phyloP scores from a whole-genome alignment of 1,139 yeast genomes.

The Ogataea hybrid region DNA sequence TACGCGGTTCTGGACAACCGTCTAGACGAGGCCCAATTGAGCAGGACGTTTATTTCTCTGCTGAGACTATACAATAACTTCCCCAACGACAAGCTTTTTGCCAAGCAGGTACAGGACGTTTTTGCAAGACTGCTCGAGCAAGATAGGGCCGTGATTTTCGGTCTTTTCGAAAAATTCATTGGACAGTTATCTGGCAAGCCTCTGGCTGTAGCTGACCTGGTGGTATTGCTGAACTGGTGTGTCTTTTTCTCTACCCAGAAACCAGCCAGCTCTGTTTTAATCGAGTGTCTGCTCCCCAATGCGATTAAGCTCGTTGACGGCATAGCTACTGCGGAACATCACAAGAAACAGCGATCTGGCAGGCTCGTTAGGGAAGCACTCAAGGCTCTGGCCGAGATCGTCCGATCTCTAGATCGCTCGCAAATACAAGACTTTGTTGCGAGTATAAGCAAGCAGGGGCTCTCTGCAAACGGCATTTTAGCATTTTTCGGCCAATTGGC shows the following conservation, averaged over 20 bases:
- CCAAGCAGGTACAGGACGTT: conserved; percentile 39
- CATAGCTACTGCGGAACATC: conserved; percentile 10
- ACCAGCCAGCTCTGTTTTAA: conserved; percentile 13
- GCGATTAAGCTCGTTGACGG: conserved; percentile 18
- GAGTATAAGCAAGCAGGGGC: conserved; percentile 16
- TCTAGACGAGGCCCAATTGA: conserved; percentile 14
- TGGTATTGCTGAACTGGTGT: conserved; percentile 59
- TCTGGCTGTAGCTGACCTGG: conserved; percentile 52
- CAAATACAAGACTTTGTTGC: conserved; percentile 10
- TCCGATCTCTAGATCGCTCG: background rate
- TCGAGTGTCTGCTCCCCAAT: conserved; percentile 17
- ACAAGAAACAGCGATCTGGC: conserved; percentile 41
- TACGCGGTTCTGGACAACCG: conserved; percentile 14
- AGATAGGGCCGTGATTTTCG: conserved; percentile 36
- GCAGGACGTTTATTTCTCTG: conserved; percentile 18
- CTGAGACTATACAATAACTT: conserved; percentile 37
- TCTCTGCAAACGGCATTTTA: conserved; percentile 23
- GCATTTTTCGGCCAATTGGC: conserved; percentile 26
- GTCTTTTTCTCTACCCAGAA: conserved; percentile 31
- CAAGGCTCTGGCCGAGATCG: conserved; percentile 1
- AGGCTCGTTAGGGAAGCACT: conserved; percentile 48
- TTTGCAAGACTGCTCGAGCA: conserved; percentile 37
- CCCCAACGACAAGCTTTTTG: conserved; percentile 50
- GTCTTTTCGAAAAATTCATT: conserved; percentile 39
- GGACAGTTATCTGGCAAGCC: conserved; percentile 36